Percentiles rank a stretch among this genome's conserved stretches.
Conservation (phyloP, 768 basidiomycete genomes). For the Lactifluus rugatus region DNA sequence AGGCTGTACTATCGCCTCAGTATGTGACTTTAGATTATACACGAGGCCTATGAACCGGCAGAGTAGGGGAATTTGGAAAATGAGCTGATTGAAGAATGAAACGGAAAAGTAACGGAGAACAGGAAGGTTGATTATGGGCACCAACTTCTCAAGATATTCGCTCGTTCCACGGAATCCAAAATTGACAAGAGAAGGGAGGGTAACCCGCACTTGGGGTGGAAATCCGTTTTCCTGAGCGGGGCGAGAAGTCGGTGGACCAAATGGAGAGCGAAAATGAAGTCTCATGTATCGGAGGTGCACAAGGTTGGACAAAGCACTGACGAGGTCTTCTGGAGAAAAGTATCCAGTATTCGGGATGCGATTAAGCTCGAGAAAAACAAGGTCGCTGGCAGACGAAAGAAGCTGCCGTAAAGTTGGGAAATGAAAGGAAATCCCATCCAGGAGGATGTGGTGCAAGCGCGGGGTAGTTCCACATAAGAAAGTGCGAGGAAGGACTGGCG, state of each 20-base stretch:
- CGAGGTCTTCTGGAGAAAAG: background rate
- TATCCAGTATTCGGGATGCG: background rate
- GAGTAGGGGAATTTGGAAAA: background rate
- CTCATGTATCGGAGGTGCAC: background rate
- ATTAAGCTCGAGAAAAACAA: background rate
- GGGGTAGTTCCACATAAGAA: background rate
- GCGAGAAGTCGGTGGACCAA: background rate
- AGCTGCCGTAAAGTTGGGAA: background rate
- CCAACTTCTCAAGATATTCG: slow-evolving; percentile 3
- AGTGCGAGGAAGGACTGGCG: slow-evolving; percentile 24
- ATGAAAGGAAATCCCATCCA: background rate
- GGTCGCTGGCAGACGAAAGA: background rate
- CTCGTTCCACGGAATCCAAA: background rate
- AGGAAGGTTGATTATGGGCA: background rate
- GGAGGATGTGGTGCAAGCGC: background rate
- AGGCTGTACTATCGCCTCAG: background rate
- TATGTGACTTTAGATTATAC: background rate
- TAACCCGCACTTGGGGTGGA: background rate
- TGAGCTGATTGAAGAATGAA: background rate
- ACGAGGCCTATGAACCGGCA: background rate
- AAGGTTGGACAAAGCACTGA: background rate
- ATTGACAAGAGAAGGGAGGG: background rate
- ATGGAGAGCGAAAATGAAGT: background rate
- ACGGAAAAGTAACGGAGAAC: background rate
- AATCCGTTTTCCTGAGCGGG: no score